Percentiles rank a stretch among this genome's conserved stretches.
These are phyloP conservation scores for Dryas alaskensis DNA, from an alignment of 306 rosid species.

Conservation along the genomic window DNA sequence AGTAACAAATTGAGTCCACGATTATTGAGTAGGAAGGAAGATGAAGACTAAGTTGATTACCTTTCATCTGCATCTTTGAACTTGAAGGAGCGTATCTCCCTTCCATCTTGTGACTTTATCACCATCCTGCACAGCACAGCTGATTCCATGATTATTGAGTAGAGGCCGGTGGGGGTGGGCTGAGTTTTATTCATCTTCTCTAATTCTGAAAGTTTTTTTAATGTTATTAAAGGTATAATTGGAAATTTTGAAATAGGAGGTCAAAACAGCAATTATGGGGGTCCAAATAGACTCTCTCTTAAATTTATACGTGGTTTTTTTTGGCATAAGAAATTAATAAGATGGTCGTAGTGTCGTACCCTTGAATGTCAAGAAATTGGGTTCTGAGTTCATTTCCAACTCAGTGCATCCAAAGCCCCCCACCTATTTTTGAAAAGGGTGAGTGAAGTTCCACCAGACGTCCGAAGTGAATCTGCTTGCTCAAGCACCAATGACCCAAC, in stretches of 20 bases:
- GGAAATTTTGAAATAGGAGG: too few relatives aligned
- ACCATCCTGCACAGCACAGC: conserved; percentile 72
- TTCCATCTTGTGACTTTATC: conserved; percentile 70
- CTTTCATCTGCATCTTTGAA: conserved; percentile 78
- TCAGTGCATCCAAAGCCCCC: conserved; percentile 82
- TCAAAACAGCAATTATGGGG: too few relatives aligned
- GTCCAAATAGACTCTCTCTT: too few relatives aligned
- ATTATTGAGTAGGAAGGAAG: not conserved
- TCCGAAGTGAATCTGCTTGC: conserved; percentile 62
- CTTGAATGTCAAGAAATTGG: conserved; percentile 76
- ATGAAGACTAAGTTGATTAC: conserved; percentile 10
- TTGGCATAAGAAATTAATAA: too few relatives aligned
- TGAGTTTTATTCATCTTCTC: too few relatives aligned
- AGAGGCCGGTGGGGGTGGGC: too few relatives aligned
- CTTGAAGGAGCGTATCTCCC: conserved; percentile 69
- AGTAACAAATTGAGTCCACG: not conserved
- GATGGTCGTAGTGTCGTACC: conserved; percentile 33
- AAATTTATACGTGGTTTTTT: too few relatives aligned
- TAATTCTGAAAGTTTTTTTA: too few relatives aligned
- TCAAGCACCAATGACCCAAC: conserved; percentile 59
- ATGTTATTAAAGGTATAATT: too few relatives aligned
- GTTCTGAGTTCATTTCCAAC: conserved; percentile 70
- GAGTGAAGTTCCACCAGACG: conserved; percentile 71
- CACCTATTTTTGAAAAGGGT: conserved; percentile 90
- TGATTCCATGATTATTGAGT: conserved; percentile 36